A percentile compares a stretch with the other conserved stretches of the same genome.
phyloP scores from a whole-genome alignment of 2,329 filamentous ascomycete species.

The Scorias spongiosa region DNA sequence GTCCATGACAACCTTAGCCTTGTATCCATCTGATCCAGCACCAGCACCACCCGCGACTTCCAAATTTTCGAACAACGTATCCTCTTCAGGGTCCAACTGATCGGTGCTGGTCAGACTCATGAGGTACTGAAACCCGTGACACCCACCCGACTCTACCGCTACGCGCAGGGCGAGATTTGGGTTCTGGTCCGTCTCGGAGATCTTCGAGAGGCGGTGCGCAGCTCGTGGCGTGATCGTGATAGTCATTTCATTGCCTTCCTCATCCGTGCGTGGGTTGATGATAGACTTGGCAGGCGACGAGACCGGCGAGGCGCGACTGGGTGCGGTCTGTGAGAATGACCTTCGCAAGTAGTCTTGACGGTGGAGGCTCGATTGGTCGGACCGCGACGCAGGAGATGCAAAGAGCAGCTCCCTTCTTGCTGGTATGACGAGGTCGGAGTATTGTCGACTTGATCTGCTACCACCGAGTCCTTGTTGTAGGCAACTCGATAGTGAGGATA shows the following conservation, averaged over 20 bases:
- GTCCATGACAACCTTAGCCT: slow-evolving; percentile 78
- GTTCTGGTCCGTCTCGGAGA: slow-evolving; percentile 39
- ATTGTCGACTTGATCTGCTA: too few relatives aligned
- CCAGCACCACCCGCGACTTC: slow-evolving; percentile 9
- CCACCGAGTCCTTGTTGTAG: too few relatives aligned
- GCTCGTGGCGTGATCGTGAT: slow-evolving; percentile 76
- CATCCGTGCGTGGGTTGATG: slow-evolving; percentile 61
- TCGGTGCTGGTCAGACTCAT: slow-evolving; percentile 61
- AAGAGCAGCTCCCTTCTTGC: too few relatives aligned
- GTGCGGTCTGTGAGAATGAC: neutral
- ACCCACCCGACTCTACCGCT: slow-evolving; percentile 82
- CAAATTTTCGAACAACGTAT: slow-evolving; percentile 69
- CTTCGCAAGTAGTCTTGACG: too few relatives aligned
- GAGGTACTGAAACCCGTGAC: slow-evolving; percentile 94
- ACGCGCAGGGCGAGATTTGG: slow-evolving; percentile 78
- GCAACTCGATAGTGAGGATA: too few relatives aligned
- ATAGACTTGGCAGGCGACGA: slow-evolving; percentile 21
- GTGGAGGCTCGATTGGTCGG: too few relatives aligned
- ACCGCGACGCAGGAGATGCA: too few relatives aligned
- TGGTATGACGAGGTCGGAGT: too few relatives aligned
- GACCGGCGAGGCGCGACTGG: neutral
- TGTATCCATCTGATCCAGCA: slow-evolving; percentile 27
- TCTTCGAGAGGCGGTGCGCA: slow-evolving; percentile 57
- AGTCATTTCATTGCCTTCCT: slow-evolving; percentile 69
- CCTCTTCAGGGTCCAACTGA: slow-evolving; percentile 55